Evolutionary conservation across 1,284 basidiomycete species (phyloP), one percentile per base, ranked within the genome.

Genomic region (Dichomitus squalens): DNA sequence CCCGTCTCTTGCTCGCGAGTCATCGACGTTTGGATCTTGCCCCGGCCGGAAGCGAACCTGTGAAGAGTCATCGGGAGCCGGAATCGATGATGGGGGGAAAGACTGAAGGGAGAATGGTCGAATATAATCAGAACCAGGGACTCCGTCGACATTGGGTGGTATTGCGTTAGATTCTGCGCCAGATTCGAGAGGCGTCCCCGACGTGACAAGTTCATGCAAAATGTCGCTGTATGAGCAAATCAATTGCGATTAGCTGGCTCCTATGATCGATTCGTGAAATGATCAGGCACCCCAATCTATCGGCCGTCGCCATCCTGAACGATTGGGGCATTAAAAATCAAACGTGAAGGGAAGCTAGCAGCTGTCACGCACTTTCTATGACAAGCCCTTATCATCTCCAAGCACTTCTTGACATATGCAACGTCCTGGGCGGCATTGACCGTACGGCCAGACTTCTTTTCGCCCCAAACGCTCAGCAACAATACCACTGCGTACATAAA

Each of bases 391-490:
- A 90, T 70, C n/a, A 83, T 82, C 20, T 80, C 73, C 72, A 91
- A 82, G 64, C 88, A 88, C 61, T 84, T 85, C 58, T 84, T 76
- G 21, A 93, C 85, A 64, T 92, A 88, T 38, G 75, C 75, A 75
- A 90, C 81, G 62, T 89, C 85, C 58, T 81, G 81, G 41, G 79
- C 78, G 0, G 81, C 75, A 55, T 88, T 83, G 1, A 72, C 73
- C 3, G 75, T 72, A 16, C 79, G 70, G 0, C 84, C 83, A 14
- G 82, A 79, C 50, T 81, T 78, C 65, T 82, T 84, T 14, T 84
- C 84, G 2, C 86, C 85, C 83, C 90, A 93, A 11, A 91, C 84
- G 61, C 85, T 88, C 61, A 93, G 76, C 44, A 92, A 72, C 4
- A 92, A 75, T 7, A 92, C 84, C 49, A 90, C 79, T 0, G 81